Percentiles rank a stretch among this genome's conserved stretches.
These are phyloP conservation scores for Euphorbia tirucalli DNA, from an alignment of 345 rosid species.

Conservation along the genomic window DNA sequence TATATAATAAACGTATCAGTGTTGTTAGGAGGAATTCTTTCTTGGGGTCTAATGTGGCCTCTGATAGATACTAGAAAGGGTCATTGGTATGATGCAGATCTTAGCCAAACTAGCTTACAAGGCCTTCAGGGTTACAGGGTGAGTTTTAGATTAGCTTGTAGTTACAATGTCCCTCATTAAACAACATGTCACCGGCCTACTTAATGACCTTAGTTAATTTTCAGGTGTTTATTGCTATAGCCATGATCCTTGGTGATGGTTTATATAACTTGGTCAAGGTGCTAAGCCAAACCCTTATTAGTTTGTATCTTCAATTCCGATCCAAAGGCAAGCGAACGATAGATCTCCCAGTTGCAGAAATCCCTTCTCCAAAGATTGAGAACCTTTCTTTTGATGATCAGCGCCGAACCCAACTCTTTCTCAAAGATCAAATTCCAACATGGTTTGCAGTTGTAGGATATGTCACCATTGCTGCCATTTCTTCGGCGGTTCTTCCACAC, in stretches of 20 bases:
- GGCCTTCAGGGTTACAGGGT: constrained; percentile 10
- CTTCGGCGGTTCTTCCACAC: not conserved
- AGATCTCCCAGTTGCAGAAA: constrained; percentile 5
- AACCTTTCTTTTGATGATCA: constrained; percentile 8
- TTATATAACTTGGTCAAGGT: constrained; percentile 13
- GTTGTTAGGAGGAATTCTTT: constrained; percentile 8
- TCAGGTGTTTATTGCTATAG: constrained; percentile 9
- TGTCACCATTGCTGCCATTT: constrained; percentile 11
- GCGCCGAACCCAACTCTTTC: constrained; percentile 15
- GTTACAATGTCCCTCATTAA: not conserved
- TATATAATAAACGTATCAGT: constrained; percentile 11
- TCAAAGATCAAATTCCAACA: constrained; percentile 15
- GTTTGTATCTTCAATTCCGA: not conserved
- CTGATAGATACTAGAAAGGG: constrained; percentile 10
- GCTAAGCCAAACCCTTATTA: constrained; percentile 2
- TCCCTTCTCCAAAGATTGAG: not conserved
- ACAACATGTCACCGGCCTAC: too few species aligned
- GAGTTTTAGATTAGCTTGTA: not conserved
- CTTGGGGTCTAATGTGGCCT: constrained; percentile 17
- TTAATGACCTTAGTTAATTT: not conserved
- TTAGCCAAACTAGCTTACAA: not conserved
- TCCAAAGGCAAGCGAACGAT: constrained; percentile 3
- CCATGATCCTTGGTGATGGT: constrained; percentile 15
- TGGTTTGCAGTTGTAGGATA: constrained; percentile 5
- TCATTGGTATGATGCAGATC: constrained; percentile 4